Base-by-base conservation (phyloP, 2,329 filamentous ascomycete species). In the Penicillium sp. region DNA sequence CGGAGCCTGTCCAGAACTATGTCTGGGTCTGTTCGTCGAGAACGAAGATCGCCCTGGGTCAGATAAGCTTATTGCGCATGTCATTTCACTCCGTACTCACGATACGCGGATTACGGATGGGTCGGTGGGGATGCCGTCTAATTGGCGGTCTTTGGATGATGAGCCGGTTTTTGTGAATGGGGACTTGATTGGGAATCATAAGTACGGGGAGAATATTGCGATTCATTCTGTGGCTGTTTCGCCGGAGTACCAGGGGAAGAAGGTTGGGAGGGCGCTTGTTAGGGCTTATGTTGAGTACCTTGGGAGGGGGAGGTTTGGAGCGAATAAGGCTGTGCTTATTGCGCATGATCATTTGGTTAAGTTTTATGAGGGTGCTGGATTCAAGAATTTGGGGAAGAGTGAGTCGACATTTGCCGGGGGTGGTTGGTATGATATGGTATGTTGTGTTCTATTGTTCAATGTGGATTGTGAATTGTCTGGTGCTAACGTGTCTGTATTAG, bases 291-390 rank as follows among this genome's bases (percentile, higher is more conserved):
- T 49, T 27, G 29, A 50, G 22, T 45, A 53, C 46, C 34, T 55
- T 25, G 18, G 43, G 16, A 33, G 16, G 2, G 25, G 14, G 0
- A 16, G 35, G 11, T 18, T 16, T 19, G 43, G 29, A 1, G 36
- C 49, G 5, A 43, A 45, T 1, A 46, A 14, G 34, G 13, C 51
- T 18, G 39, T 55, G n/a, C 42, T 58, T 25, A 57, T 58, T 44
- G 56, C 54, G 10, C 56, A 55, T 55, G 52, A 52, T 25, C 42
- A 57, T 29, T 42, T 57, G 41, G 34, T 58, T 12, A 25, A 31
- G 4, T 57, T 58, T 37, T 58, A 56, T 48, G 54, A 55, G 31
- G 49, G 49, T 30, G 41, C 30, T 18, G 54, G 56, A 3, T 57
- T 58, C 16, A 37, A 49, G 36, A 57, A 44, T 8, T 22, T 18